A percentile compares a stretch with the other conserved stretches of the same genome.
phyloP scores from a whole-genome alignment of 768 basidiomycete species.

The Mycena capillaripes region DNA sequence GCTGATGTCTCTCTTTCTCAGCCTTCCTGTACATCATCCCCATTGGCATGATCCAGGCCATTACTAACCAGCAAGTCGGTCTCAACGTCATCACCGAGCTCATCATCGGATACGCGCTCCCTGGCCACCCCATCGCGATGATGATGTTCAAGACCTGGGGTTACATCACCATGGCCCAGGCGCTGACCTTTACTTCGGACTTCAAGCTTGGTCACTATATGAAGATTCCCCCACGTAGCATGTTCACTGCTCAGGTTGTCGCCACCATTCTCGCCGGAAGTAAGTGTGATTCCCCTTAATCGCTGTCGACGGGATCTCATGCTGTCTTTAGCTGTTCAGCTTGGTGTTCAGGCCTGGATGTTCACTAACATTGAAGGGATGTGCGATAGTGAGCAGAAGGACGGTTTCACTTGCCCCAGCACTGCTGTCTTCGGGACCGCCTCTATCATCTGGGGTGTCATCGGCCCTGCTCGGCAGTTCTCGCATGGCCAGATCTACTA shows the following conservation, averaged over 20 bases:
- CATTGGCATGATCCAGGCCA: conserved; percentile 69
- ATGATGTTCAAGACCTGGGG: conserved; percentile 92
- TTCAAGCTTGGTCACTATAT: conserved; percentile 64
- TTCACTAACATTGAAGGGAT: conserved; percentile 68
- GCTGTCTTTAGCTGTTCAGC: conserved; percentile 77
- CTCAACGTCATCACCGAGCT: conserved; percentile 81
- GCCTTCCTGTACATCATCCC: conserved; percentile 82
- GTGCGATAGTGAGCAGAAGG: no score
- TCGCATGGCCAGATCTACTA: neutral
- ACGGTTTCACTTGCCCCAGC: conserved; percentile 66
- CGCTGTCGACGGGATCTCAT: no score
- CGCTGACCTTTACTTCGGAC: conserved; percentile 70
- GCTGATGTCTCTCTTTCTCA: neutral
- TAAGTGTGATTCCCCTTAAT: no score
- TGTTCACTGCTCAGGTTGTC: conserved; percentile 58
- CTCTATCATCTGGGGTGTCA: conserved; percentile 56
- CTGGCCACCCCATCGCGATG: conserved; percentile 83
- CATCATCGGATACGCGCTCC: conserved; percentile 84
- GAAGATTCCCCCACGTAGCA: conserved; percentile 35
- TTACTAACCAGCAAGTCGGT: conserved; percentile 77
- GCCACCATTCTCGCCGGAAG: neutral
- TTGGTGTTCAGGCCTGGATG: conserved; percentile 77
- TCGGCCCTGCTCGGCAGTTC: neutral
- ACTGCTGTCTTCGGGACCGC: conserved; percentile 68
- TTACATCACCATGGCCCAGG: conserved; percentile 78